Evolutionary conservation across 768 basidiomycete genomes (phyloP).

Genomic region (Suillus paluster): DNA sequence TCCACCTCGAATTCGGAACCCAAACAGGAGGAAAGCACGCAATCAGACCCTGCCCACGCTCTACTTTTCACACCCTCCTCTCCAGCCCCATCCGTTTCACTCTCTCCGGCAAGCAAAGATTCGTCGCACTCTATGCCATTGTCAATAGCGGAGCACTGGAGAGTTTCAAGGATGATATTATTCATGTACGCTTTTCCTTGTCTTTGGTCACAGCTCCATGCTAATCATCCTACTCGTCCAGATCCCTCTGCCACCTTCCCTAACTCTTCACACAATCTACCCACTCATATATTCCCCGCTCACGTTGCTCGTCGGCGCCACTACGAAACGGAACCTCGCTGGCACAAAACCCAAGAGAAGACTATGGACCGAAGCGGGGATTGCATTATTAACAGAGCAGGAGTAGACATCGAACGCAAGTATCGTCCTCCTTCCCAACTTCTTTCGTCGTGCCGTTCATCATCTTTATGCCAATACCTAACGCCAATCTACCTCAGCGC

Average conservation of each 20-base stretch:
- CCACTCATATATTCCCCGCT: conserved; percentile 67
- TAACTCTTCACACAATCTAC: conserved; percentile 66
- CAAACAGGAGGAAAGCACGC: too few species aligned
- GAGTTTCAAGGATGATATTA: conserved; percentile 41
- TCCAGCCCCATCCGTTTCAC: conserved; percentile 67
- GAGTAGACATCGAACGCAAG: conserved; percentile 29
- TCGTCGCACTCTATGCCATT: conserved; percentile 65
- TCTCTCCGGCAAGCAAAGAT: conserved; percentile 58
- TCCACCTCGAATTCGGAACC: neutral
- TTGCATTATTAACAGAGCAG: conserved; percentile 42
- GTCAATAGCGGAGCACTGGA: conserved; percentile 62
- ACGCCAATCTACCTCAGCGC: conserved; percentile 39
- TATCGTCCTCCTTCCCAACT: conserved; percentile 5
- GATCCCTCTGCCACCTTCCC: conserved; percentile 43
- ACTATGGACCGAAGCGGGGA: conserved; percentile 68
- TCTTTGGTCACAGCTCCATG: neutral
- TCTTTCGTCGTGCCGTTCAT: neutral
- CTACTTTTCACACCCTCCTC: conserved; percentile 63
- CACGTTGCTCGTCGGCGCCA: conserved; percentile 67
- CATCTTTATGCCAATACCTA: neutral
- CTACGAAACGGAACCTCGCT: conserved; percentile 72
- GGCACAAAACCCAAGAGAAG: conserved; percentile 76
- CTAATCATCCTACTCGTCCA: conserved; percentile 13
- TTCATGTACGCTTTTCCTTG: conserved; percentile 34
- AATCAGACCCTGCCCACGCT: conserved; percentile 35